Base-by-base conservation (phyloP, 164 flowering plant species). In the Stephania japonica region DNA sequence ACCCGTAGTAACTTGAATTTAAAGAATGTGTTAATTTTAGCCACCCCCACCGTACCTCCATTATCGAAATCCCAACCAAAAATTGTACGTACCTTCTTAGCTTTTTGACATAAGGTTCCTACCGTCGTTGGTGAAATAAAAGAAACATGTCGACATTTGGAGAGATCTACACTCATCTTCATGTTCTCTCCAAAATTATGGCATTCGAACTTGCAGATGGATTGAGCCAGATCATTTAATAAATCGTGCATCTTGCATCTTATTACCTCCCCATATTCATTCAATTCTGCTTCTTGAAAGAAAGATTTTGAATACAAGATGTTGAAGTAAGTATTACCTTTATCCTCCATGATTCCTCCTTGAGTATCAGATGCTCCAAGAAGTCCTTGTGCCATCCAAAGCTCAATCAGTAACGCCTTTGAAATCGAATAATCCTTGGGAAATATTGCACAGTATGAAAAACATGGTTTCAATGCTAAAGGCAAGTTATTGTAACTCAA, bases 171-270 rank as follows among this genome's bases (percentile, higher is more conserved):
- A 38, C 14, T n/a, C n/a, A n/a, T 18, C 0, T 18, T 21, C 21
- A 21, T 49, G 21, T 12, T 10, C 23, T 16, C 66, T 6, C 9
- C 23, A 65, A n/a, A 13, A 42, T 1, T 8, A 9, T n/a, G 18
- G 27, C 49, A 59, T 42, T 72, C 74, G 13, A 1, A 4, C 27
- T 18, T 11, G 13, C 41, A 5, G n/a, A 72, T 41, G 23, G 38
- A 41, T 13, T 13, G 53, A 12, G 74, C 74, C 24, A 72, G 67
- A 72, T 72, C 74, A 18, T 72, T 50, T 13, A 65, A 62, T 41
- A 76, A 68, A 72, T 76, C 78, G 47, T 76, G 75, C 75, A 76
- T 72, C 42, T 72, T 72, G 56, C 68, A 72, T 14, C 14, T 1
- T 23, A 1, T 0, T 72, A 42, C 16, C 12, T 19, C 42, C 12